Evolutionary conservation across 108 stramenopile genomes (phyloP).

Genomic region (Cylindrotheca fusiformis): DNA sequence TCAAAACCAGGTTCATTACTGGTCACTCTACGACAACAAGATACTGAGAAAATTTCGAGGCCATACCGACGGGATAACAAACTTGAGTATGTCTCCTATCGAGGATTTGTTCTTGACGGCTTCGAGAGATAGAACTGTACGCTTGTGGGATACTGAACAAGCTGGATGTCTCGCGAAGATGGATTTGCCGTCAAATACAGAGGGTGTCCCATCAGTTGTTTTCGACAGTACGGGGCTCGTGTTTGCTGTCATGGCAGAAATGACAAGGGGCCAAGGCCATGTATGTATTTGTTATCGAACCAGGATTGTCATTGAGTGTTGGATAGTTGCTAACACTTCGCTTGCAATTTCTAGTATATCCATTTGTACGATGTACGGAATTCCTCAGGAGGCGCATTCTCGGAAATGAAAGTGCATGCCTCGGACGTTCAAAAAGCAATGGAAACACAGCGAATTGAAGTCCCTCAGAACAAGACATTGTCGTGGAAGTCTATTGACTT

Average conservation of each 20-base stretch:
- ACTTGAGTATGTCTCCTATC: slow-evolving; percentile 66
- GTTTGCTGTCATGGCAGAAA: slow-evolving; percentile 61
- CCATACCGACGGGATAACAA: slow-evolving; percentile 52
- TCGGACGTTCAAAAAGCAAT: slow-evolving; percentile 53
- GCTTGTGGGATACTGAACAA: slow-evolving; percentile 70
- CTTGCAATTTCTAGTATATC: slow-evolving; percentile 37
- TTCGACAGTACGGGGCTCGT: slow-evolving; percentile 86
- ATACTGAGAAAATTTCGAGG: slow-evolving; percentile 78
- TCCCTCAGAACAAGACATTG: slow-evolving; percentile 4
- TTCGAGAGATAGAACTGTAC: slow-evolving; percentile 64
- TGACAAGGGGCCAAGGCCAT: slow-evolving; percentile 45
- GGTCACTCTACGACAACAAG: slow-evolving; percentile 79
- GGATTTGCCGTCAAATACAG: slow-evolving; percentile 42
- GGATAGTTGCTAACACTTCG: neutral
- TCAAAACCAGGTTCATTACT: slow-evolving; percentile 48
- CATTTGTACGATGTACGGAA: slow-evolving; percentile 85
- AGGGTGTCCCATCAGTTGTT: slow-evolving; percentile 42
- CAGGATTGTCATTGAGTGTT: neutral
- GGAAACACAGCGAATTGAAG: slow-evolving; percentile 18
- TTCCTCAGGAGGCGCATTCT: slow-evolving; percentile 70
- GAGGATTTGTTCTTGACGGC: slow-evolving; percentile 79
- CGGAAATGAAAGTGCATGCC: slow-evolving; percentile 64
- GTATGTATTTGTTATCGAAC: slow-evolving; percentile 32
- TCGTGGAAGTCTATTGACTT: slow-evolving; percentile 64
- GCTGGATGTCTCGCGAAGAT: slow-evolving; percentile 65